phyloP scores from a whole-genome alignment of 306 rosid species.

The Pueraria montana region DNA sequence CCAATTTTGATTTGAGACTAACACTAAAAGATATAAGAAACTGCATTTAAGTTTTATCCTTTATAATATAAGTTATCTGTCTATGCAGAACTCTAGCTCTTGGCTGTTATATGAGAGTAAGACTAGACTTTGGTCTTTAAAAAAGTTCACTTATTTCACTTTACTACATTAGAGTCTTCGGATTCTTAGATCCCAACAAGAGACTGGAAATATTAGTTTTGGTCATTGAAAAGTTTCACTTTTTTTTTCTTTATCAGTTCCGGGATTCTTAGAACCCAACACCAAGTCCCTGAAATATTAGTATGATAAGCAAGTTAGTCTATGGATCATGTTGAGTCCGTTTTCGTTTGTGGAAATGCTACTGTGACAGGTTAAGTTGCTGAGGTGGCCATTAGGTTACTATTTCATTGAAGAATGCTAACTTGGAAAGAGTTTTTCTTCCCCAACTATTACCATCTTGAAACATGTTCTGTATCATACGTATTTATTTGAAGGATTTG shows the following conservation, averaged over 20 bases:
- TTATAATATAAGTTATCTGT: neutral
- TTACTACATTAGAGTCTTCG: neutral
- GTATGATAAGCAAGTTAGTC: neutral
- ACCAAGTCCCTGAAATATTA: neutral
- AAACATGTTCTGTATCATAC: neutral
- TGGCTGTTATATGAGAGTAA: neutral
- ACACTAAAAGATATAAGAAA: neutral
- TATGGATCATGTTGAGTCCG: neutral
- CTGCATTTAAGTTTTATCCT: neutral
- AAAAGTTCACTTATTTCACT: neutral
- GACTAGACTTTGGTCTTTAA: neutral
- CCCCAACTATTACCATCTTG: neutral
- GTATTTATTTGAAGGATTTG: neutral
- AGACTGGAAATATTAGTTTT: neutral
- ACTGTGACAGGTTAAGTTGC: neutral
- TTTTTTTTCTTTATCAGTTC: neutral
- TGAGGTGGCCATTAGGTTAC: neutral
- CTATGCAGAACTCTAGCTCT: neutral
- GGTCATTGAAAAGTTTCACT: neutral
- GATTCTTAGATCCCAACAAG: neutral
- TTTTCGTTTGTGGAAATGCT: neutral
- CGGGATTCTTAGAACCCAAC: neutral
- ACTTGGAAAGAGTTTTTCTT: neutral
- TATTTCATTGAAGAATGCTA: neutral
- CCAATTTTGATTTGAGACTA: neutral